Evolutionary conservation across 129 eudicot species (phyloP).

Genomic region (Calendula officinalis): DNA sequence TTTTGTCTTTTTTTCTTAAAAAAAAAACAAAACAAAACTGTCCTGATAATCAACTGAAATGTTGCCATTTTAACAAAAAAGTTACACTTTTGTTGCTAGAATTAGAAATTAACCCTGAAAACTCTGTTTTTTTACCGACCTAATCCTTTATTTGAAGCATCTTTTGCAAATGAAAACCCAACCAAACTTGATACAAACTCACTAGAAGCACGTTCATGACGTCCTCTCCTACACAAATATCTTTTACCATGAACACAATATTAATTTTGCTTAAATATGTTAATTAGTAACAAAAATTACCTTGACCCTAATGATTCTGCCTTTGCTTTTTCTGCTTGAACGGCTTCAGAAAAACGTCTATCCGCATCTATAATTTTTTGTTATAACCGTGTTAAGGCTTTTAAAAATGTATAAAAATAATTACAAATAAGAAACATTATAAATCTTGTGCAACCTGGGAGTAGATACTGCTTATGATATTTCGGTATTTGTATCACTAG

Average conservation of each 20-base stretch:
- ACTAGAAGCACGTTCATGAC: conserved; percentile 22
- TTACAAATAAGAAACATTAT: not conserved
- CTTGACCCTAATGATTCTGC: conserved; percentile 28
- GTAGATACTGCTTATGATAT: conserved; percentile 58
- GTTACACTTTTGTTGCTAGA: too few relatives aligned
- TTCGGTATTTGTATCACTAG: conserved; percentile 45
- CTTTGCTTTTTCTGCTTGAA: conserved; percentile 28
- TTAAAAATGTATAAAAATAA: not conserved
- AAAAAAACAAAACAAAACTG: too few relatives aligned
- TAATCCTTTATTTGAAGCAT: conserved; percentile 38
- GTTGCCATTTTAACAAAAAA: too few relatives aligned
- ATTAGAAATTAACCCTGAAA: not conserved
- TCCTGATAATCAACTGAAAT: too few relatives aligned
- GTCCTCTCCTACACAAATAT: conserved; percentile 34
- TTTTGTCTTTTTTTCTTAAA: too few relatives aligned
- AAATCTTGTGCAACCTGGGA: conserved; percentile 44
- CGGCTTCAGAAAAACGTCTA: conserved; percentile 31
- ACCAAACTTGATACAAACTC: conserved; percentile 32
- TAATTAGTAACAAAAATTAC: conserved; percentile 24
- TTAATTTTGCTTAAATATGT: conserved; percentile 2
- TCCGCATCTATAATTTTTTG: conserved; percentile 3
- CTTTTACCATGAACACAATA: conserved; percentile 7
- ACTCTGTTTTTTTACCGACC: conserved; percentile 36
- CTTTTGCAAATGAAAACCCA: conserved; percentile 46
- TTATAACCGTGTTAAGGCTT: not conserved